Evolutionary conservation across 768 basidiomycete species (phyloP).

Genomic region (Xerocomus potaroensis): DNA sequence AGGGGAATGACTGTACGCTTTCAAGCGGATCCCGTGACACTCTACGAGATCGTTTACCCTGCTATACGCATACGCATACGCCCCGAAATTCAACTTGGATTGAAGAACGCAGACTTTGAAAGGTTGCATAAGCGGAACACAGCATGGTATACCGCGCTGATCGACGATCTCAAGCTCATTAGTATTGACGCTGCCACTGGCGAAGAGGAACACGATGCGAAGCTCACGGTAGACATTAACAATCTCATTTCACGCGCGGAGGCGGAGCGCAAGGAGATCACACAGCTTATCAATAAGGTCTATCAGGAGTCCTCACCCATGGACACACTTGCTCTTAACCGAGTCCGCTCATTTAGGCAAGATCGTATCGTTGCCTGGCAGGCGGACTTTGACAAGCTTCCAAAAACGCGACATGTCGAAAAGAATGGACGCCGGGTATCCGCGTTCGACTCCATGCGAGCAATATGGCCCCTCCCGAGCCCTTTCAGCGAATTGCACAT

Average conservation of each 20-base stretch:
- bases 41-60: constrained; percentile 88
- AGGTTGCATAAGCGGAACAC: constrained; percentile 67
- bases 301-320: constrained; percentile 78
- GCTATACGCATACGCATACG: constrained; percentile 81
- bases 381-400: constrained; percentile 82
- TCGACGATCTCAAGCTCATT: constrained; percentile 73
- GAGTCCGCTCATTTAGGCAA: constrained; percentile 81
- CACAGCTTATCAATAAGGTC: constrained; percentile 66
- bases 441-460: constrained; percentile 64
- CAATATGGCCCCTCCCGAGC: constrained; percentile 62
- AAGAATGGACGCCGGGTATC: constrained; percentile 52
- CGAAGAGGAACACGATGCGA: constrained; percentile 66
- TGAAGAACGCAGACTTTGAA: constrained; percentile 91
- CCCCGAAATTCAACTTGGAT: constrained; percentile 80
- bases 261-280: constrained; percentile 68
- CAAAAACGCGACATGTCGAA: constrained; percentile 61
- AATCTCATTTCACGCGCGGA: constrained; percentile 68
- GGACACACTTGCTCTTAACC: constrained; percentile 85
- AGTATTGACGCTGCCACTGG: constrained; percentile 77
- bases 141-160: constrained; percentile 68
- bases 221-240: constrained; percentile 59
- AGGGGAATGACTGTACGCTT: constrained; percentile 86
- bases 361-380: constrained; percentile 98
- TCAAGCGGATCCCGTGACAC: constrained; percentile 73
- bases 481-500: constrained; percentile 51